Evolutionary conservation across 257 asterid genomes (phyloP).

Genomic region (Fraxinus cuspidata): DNA sequence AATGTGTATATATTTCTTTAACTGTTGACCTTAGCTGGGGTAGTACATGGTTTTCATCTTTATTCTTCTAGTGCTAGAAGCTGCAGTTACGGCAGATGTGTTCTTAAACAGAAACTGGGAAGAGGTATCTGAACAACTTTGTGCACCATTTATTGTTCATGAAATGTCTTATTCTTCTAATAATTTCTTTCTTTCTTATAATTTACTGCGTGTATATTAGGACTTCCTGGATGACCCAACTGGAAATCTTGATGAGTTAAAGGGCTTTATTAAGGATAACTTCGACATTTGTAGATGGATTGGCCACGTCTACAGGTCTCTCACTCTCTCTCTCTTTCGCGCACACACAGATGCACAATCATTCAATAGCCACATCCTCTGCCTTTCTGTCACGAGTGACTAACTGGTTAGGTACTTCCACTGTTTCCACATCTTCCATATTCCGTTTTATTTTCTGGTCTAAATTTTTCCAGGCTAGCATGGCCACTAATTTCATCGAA

Average conservation of each 20-base stretch:
- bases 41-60: conserved; percentile 70
- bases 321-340: conserved; percentile 12
- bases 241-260: conserved; percentile 67
- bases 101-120: conserved; percentile 78
- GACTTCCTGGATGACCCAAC: conserved; percentile 85
- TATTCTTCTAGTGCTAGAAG: conserved; percentile 70
- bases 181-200: conserved; percentile 2
- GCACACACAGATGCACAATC: neutral
- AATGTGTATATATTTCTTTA: conserved; percentile 13
- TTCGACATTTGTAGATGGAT: conserved; percentile 81
- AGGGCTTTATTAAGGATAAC: conserved; percentile 65
- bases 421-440: neutral
- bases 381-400: neutral
- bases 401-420: neutral
- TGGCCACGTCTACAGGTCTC: conserved; percentile 84
- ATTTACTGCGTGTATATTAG: conserved; percentile 37
- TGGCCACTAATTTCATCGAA: neutral
- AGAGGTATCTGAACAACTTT: conserved; percentile 53
- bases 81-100: conserved; percentile 73
- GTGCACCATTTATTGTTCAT: conserved; percentile 9
- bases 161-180: neutral
- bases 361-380: neutral
- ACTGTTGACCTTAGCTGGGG: conserved; percentile 52
- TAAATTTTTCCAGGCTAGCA: neutral
- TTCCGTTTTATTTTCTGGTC: neutral